A percentile compares a stretch with the other conserved stretches of the same genome.
Conservation (phyloP, 2,329 filamentous ascomycete species). For the Tothia fuscella region DNA sequence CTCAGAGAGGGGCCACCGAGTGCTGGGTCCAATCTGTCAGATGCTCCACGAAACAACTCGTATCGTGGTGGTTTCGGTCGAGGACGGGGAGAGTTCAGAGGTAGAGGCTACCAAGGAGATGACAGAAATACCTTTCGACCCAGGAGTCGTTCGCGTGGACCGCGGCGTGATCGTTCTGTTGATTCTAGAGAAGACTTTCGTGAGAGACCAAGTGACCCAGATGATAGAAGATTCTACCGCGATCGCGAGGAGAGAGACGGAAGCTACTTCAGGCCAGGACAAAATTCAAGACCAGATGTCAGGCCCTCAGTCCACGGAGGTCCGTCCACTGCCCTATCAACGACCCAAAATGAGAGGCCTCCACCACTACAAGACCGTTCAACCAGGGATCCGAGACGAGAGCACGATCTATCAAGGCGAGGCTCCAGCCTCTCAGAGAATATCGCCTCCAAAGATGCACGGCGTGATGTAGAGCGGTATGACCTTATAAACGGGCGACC, state of each 20-base stretch:
- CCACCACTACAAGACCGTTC: conserved; percentile 2
- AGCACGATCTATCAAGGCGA: conserved; percentile 18
- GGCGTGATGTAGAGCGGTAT: conserved; percentile 31
- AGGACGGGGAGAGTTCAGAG: conserved; percentile 41
- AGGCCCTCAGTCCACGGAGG: neutral
- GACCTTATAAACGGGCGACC: conserved; percentile 33
- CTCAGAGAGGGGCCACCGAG: conserved; percentile 63
- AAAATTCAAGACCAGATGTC: conserved; percentile 12
- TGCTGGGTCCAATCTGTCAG: conserved; percentile 58
- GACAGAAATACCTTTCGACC: conserved; percentile 48
- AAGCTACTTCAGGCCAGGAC: conserved; percentile 32
- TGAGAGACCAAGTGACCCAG: conserved; percentile 13
- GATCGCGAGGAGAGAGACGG: conserved; percentile 24
- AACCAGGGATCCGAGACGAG: conserved; percentile 5
- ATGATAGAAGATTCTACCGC: conserved; percentile 5
- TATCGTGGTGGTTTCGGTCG: conserved; percentile 31
- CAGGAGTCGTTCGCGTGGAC: conserved; percentile 43
- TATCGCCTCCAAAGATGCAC: conserved; percentile 18
- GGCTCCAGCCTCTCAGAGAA: conserved; percentile 24
- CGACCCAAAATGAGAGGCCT: conserved; percentile 4
- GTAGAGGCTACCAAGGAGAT: conserved; percentile 36
- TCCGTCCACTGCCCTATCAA: conserved; percentile 14
- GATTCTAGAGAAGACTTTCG: conserved; percentile 26
- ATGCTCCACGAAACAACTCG: conserved; percentile 47
- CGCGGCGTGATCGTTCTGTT: conserved; percentile 15